These are phyloP conservation scores for Aspergillus neotritici DNA, from an alignment of 2,329 filamentous ascomycete species.

Conservation along the genomic window DNA sequence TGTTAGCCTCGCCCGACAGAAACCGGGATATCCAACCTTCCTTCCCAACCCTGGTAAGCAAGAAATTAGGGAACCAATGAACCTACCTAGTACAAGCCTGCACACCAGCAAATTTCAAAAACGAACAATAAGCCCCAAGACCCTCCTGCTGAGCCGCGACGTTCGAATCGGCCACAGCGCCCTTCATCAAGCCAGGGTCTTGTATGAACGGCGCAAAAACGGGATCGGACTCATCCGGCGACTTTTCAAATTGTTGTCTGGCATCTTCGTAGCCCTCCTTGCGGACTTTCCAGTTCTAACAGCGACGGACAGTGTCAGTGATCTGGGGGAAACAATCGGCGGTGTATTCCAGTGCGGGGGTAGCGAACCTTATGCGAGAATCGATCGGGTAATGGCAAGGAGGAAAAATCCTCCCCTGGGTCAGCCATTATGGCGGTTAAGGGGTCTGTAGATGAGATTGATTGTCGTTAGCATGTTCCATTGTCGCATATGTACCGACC, in stretches of 20 bases:
- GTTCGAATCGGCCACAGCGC: conserved; percentile 86
- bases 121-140: conserved; percentile 78
- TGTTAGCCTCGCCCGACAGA: neutral
- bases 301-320: neutral
- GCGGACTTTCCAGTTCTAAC: conserved; percentile 86
- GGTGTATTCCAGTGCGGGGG: conserved; percentile 14
- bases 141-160: conserved; percentile 95
- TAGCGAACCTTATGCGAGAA: conserved; percentile 39
- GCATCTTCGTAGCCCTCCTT: conserved; percentile 94
- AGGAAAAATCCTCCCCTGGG: conserved; percentile 40
- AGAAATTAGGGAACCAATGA: neutral
- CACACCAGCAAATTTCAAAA: conserved; percentile 81
- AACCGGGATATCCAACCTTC: no score
- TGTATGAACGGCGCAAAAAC: conserved; percentile 81
- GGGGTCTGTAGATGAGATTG: conserved; percentile 2
- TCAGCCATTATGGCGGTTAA: conserved; percentile 35
- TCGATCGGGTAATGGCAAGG: conserved; percentile 38
- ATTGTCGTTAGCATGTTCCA: no score
- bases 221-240: conserved; percentile 77
- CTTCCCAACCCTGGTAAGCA: neutral
- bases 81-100: conserved; percentile 66
- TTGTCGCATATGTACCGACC: no score
- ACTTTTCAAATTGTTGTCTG: conserved; percentile 75
- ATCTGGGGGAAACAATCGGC: conserved; percentile 4
- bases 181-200: conserved; percentile 84